phyloP scores from a whole-genome alignment of 2,329 filamentous ascomycete species.

The Niveomyces coronatus region DNA sequence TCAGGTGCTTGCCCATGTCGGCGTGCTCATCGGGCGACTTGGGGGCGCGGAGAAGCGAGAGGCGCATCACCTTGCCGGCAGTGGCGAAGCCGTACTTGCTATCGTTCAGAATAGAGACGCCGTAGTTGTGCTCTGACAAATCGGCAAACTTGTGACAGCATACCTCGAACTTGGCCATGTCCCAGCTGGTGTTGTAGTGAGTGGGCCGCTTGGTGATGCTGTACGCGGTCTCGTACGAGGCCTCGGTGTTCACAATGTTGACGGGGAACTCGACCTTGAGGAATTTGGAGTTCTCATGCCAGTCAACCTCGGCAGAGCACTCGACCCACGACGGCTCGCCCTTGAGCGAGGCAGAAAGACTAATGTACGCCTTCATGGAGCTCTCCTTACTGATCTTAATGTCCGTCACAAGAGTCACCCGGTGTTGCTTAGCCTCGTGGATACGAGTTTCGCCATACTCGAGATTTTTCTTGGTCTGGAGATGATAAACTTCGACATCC shows the following conservation, averaged over 20 bases:
- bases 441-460: conserved; percentile 58
- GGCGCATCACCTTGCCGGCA: conserved; percentile 76
- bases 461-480: conserved; percentile 75
- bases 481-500: conserved; percentile 95
- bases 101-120: conserved; percentile 88
- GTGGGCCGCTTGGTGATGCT: conserved; percentile 83
- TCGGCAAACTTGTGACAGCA: conserved; percentile 94
- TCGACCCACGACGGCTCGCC: conserved; percentile 57
- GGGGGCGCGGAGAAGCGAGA: conserved; percentile 74
- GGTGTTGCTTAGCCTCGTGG: conserved; percentile 59
- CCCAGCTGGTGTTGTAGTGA: conserved; percentile 95
- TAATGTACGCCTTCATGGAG: conserved; percentile 78
- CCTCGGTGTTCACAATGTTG: conserved; percentile 80
- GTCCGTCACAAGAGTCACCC: conserved; percentile 71
- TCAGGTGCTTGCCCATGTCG: conserved; percentile 83
- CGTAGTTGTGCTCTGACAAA: conserved; percentile 76
- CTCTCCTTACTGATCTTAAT: conserved; percentile 82
- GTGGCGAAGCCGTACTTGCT: conserved; percentile 95
- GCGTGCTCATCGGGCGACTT: conserved; percentile 91
- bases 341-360: conserved; percentile 57
- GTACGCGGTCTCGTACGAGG: conserved; percentile 90
- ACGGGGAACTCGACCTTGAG: conserved; percentile 98
- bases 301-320: conserved; percentile 80
- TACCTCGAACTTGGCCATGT: conserved; percentile 97
- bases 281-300: conserved; percentile 96